Percentiles rank a stretch among this genome's conserved stretches.
Conservation (phyloP, 306 rosid species). For the Cucumis sativus region Cucumber_9930_V3 NC_026655.2:2868501-2869000, state of each 20-base stretch:
- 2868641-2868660: background rate
- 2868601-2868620: background rate
- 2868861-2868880: slow-evolving; percentile 52
- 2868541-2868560: background rate
- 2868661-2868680: background rate
- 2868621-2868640: background rate
- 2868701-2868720: background rate
- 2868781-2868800: background rate
- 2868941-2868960: slow-evolving; percentile 95
- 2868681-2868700: background rate
- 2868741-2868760: background rate
- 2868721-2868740: background rate
- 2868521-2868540: background rate
- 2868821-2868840: background rate
- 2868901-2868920: slow-evolving; percentile 89
- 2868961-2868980: slow-evolving; percentile 94
- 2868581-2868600: background rate
- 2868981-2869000: slow-evolving; percentile 68
- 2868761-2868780: background rate
- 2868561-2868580: background rate
- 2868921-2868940: slow-evolving; percentile 97
- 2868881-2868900: slow-evolving; percentile 81
- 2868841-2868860: slow-evolving; percentile 11
- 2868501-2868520: background rate
- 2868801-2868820: background rate